phyloP scores from a whole-genome alignment of 2,329 filamentous ascomycete species.

The Aspergillus persii region DNA sequence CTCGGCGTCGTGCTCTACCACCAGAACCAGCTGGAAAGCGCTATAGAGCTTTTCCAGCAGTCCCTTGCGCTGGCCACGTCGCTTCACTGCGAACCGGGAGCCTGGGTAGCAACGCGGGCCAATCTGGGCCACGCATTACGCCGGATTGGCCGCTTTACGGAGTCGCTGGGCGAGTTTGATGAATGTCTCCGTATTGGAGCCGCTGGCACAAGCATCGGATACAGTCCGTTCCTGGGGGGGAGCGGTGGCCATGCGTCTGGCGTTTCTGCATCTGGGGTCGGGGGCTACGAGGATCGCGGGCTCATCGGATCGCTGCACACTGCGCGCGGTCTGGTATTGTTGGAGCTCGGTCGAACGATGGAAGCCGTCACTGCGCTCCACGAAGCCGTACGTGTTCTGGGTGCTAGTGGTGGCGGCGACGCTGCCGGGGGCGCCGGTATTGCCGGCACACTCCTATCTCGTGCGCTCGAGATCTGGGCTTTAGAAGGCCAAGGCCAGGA shows the following conservation, averaged over 20 bases:
- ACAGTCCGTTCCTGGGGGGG: constrained; percentile 60
- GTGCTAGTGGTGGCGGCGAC: constrained; percentile 46
- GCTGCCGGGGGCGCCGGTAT: constrained; percentile 47
- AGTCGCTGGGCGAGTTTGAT: constrained; percentile 78
- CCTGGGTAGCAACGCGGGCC: constrained; percentile 79
- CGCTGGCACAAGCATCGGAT: constrained; percentile 74
- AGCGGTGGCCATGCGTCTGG: constrained; percentile 34
- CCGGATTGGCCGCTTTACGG: constrained; percentile 64
- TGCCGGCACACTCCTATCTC: constrained; percentile 45
- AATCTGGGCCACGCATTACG: constrained; percentile 89
- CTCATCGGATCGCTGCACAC: constrained; percentile 48
- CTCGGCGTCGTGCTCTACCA: constrained; percentile 96
- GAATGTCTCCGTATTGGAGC: constrained; percentile 76
- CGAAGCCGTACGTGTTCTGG: constrained; percentile 56
- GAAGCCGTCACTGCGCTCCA: constrained; percentile 81
- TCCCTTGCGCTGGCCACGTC: constrained; percentile 76
- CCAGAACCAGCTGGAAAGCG: constrained; percentile 73
- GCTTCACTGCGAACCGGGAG: constrained; percentile 75
- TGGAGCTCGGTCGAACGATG: constrained; percentile 71
- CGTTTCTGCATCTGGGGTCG: constrained; percentile 40
- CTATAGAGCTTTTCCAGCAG: constrained; percentile 72
- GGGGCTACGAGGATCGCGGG: constrained; percentile 48
- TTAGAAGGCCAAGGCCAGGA: constrained; percentile 36
- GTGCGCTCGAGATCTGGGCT: constrained; percentile 48
- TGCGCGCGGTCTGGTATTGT: constrained; percentile 70